Evolutionary conservation across 2,329 filamentous ascomycete genomes (phyloP).

Genomic region (Aspergillus transmontanensis): DNA sequence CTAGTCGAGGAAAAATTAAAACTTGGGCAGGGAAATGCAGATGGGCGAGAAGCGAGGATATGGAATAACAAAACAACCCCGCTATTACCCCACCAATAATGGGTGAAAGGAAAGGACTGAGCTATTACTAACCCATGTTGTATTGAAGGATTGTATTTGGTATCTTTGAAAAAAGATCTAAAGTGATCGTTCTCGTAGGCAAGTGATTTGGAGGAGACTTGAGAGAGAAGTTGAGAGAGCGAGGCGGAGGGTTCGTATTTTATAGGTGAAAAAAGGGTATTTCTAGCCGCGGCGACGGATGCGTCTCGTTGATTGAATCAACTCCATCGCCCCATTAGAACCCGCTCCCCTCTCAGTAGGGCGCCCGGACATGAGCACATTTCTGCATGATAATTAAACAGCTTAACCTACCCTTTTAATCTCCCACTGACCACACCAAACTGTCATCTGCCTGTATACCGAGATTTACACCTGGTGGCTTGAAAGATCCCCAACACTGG

Average conservation of each 20-base stretch:
- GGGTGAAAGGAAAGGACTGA: not conserved
- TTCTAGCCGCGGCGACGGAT: not conserved
- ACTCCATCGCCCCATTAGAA: not conserved
- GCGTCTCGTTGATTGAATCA: not conserved
- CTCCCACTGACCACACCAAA: not conserved
- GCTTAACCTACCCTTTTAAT: not conserved
- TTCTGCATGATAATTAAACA: conserved; percentile 21
- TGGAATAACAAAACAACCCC: conserved; percentile 7
- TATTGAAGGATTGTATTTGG: not conserved
- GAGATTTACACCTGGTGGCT: not conserved
- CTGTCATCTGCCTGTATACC: too few species aligned
- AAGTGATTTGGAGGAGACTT: not conserved
- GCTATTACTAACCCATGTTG: not conserved
- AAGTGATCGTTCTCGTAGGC: not conserved
- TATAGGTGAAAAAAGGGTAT: not conserved
- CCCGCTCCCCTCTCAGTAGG: not conserved
- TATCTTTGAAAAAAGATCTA: not conserved
- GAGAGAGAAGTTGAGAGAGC: not conserved
- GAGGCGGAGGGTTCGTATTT: not conserved
- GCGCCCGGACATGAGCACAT: conserved; percentile 24
- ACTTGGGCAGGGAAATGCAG: not conserved
- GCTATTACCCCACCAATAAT: conserved; percentile 2
- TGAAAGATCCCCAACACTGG: not conserved
- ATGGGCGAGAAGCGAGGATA: not conserved
- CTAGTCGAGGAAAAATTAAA: not conserved